A percentile compares a stretch with the other conserved stretches of the same genome.
These are phyloP conservation scores for Sphagnum tenellum DNA, from an alignment of 225 moss, liverwort and hornwort species.

Conservation along the genomic window DNA sequence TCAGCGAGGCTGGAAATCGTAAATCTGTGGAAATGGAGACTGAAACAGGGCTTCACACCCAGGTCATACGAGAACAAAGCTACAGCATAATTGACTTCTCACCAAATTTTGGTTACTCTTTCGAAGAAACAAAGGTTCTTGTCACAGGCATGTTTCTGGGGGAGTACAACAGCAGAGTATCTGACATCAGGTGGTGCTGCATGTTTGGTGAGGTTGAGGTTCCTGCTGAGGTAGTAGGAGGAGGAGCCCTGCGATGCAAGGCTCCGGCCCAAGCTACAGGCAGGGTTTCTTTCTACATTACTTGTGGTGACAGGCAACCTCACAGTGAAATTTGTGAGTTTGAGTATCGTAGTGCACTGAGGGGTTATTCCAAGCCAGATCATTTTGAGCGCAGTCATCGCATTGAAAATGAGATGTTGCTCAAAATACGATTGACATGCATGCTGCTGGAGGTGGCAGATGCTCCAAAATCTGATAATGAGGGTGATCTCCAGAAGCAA, in stretches of 20 bases:
- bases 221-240: conserved; percentile 51
- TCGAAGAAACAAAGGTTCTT: conserved; percentile 69
- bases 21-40: conserved; percentile 23
- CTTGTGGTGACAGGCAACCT: conserved; percentile 66
- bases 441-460: conserved; percentile 50
- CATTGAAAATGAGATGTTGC: conserved; percentile 31
- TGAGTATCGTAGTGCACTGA: conserved; percentile 41
- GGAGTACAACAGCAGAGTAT: conserved; percentile 19
- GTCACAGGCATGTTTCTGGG: conserved; percentile 65
- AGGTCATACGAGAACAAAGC: conserved; percentile 39
- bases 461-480: background rate
- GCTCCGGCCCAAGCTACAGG: conserved; percentile 59
- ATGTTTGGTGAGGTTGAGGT: conserved; percentile 95
- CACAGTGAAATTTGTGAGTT: conserved; percentile 78
- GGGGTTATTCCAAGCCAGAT: conserved; percentile 13
- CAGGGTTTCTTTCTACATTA: conserved; percentile 65
- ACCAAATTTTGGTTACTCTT: conserved; percentile 67
- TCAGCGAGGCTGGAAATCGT: conserved; percentile 22
- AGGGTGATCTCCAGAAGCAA: background rate
- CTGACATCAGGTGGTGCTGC: conserved; percentile 61
- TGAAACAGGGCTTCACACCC: conserved; percentile 18
- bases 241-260: conserved; percentile 58
- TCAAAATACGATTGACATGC: conserved; percentile 62
- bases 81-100: conserved; percentile 73
- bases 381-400: conserved; percentile 12